Conservation (phyloP, 306 rosid genomes). For the Malus fusca region DNA sequence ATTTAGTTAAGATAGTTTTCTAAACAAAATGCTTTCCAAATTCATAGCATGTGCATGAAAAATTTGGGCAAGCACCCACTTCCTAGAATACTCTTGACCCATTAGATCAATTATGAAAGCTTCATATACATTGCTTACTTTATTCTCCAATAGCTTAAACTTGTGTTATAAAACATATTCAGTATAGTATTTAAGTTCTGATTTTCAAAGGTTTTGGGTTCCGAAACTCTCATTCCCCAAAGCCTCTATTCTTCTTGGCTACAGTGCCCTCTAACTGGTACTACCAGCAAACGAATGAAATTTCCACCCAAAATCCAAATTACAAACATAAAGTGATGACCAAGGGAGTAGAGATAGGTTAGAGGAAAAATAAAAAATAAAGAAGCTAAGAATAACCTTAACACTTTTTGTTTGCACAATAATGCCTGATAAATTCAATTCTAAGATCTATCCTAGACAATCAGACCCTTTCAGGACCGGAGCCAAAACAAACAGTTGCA, state of each 20-base stretch:
- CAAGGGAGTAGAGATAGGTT: neutral
- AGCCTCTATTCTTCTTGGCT: neutral
- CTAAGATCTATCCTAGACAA: neutral
- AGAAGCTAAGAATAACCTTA: neutral
- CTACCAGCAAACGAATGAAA: neutral
- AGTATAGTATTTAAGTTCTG: neutral
- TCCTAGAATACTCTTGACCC: neutral
- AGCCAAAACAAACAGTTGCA: conserved; percentile 4
- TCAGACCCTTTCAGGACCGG: neutral
- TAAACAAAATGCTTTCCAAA: neutral
- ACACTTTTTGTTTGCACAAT: neutral
- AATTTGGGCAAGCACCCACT: neutral
- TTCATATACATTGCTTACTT: neutral
- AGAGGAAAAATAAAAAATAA: no score
- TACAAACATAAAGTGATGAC: no score
- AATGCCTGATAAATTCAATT: neutral
- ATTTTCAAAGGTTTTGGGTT: neutral
- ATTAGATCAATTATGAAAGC: neutral
- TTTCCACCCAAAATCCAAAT: neutral
- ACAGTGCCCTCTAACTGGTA: neutral
- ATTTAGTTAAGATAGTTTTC: neutral
- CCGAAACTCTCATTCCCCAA: neutral
- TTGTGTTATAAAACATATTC: neutral
- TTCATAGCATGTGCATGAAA: neutral
- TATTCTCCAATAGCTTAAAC: neutral